Evolutionary conservation across 768 basidiomycete species (phyloP), one percentile per base, ranked within the genome.

Genomic region (Pulveroboletus sp.): DNA sequence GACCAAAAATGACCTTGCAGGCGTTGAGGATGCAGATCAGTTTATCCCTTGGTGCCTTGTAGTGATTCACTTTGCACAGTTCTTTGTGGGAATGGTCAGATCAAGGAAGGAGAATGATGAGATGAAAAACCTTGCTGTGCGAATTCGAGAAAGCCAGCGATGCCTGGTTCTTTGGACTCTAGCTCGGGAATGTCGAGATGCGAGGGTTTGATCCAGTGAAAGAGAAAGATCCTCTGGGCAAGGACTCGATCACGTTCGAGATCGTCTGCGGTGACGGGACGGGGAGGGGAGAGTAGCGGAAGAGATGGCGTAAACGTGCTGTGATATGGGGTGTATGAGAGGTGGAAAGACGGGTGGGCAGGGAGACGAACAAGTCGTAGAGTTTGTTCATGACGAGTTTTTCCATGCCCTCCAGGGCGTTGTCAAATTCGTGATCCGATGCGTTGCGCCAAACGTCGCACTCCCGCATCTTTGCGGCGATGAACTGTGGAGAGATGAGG

Each of bases 1-100:
- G 55, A 94, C 95, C 97, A 61, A 97, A 98, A 58, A 99, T 98
- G 67, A 99, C 93, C 73, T 99, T 99, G 82, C 94, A 99, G 67
- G 84, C 90, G 63, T 99, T 99, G 42, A 98, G 71, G 33, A 98
- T 88, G 68, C 97, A 98, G 47, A 99, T 98, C 43, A 98, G 74
- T 71, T 99, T 99, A 69, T 99, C 97, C 36, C 97, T 79, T 8
- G 97, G 97, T 10, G 97, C 97, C 67, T 98, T 98, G 75, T 98
- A 99, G 64, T 97, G 94, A 61, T 97, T 98, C 53, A 99, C 87
- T 76, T 97, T 98, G 57, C 93, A 68, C 36, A 99, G 74, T 68
- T 99, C 97, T 92, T 61, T 32, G 27, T 27, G 36, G 41, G 24
- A 19, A 14, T 2, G 33, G 46, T 45, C 35, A 63, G 43, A 23